Base-by-base conservation (phyloP, 164 flowering plant genomes). In the Piper longum region DNA sequence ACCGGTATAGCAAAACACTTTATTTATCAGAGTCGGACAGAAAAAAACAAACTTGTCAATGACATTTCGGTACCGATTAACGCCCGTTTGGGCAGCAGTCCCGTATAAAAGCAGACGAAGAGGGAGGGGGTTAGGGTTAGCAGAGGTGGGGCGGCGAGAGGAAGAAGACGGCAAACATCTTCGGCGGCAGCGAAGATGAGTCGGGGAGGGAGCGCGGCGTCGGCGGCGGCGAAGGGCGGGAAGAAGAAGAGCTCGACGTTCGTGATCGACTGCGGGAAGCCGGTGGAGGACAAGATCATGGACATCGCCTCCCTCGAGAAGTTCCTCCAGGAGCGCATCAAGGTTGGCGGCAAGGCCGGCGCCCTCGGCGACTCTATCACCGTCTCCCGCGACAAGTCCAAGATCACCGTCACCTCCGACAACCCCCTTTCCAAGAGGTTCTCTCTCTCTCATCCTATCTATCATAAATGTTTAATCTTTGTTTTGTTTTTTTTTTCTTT, bases 261-360 rank as follows among this genome's bases (percentile, higher is more conserved):
- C 81, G 72, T 72, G 39, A 82, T 84, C 62, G 89, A 84, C 71
- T 84, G 89, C 45, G 74, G 71, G 26, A 84, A 84, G 84, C 88
- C 88, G 3, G 88, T 83, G 17, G 88, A 84, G 66, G 88, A 78
- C 62, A 81, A 81, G 77, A 81, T 81, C 59, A 81, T 81, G 84
- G 84, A 79, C 69, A 78, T 80, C 55, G 82, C 88, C 7, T 80
- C 88, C 4, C 79, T 84, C 5, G 89, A 84, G 75, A 84, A 84
- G 80, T 84, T 84, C 54, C 82, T 84, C 5, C 89, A 84, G 73
- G 89, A 84, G 73, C 69, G 89, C 60, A 84, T 84, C 71, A 84
- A 82, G 72, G 83, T 84, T 48, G 89, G 84, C 19, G 89, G 84
- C 41, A 81, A 81, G 64, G 79, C 89, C 9, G 89, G 89, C 8